Percentiles rank a stretch among this genome's conserved stretches.
Evolutionary conservation across 495 filamentous ascomycete species (phyloP).

Genomic region (Penicillium fimorum): DNA sequence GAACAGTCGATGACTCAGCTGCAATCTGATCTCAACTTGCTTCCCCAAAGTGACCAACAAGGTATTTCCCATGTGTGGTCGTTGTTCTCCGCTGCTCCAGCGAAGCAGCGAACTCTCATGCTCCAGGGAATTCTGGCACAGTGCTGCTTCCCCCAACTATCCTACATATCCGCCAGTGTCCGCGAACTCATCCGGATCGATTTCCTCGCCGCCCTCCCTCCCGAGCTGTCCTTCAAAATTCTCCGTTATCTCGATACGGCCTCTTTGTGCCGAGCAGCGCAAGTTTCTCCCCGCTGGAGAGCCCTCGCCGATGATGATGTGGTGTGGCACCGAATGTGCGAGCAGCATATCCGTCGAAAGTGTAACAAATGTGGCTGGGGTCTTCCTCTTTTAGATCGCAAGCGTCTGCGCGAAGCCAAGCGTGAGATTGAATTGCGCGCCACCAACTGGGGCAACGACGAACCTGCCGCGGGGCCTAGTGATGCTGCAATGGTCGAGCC

Average conservation of each 20-base stretch:
- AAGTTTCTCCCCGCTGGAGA: constrained; percentile 88
- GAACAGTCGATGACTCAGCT: constrained; percentile 94
- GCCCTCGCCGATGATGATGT: constrained; percentile 90
- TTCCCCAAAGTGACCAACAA: constrained; percentile 82
- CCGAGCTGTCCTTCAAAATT: constrained; percentile 90
- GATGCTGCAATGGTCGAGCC: constrained; percentile 20
- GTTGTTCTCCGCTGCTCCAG: constrained; percentile 89
- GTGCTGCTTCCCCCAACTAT: constrained; percentile 96
- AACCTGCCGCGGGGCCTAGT: constrained; percentile 22
- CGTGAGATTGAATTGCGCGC: constrained; percentile 76
- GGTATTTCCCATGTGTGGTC: constrained; percentile 96
- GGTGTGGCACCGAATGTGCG: constrained; percentile 98
- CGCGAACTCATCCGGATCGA: constrained; percentile 94
- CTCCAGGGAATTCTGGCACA: constrained; percentile 90
- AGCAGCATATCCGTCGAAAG: constrained; percentile 95
- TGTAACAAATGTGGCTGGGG: constrained; percentile 98
- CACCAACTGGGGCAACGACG: constrained; percentile 45
- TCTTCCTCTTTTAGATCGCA: constrained; percentile 82
- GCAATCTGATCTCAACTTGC: constrained; percentile 80
- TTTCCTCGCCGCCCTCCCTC: constrained; percentile 82
- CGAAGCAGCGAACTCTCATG: constrained; percentile 92
- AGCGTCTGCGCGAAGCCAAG: constrained; percentile 82
- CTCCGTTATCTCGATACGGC: constrained; percentile 89
- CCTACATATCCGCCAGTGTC: constrained; percentile 81
- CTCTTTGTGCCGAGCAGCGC: constrained; percentile 95